These are phyloP conservation scores for Cryptococcus sp. DNA, from an alignment of 1,284 basidiomycete genomes.

Conservation along the genomic window DNA sequence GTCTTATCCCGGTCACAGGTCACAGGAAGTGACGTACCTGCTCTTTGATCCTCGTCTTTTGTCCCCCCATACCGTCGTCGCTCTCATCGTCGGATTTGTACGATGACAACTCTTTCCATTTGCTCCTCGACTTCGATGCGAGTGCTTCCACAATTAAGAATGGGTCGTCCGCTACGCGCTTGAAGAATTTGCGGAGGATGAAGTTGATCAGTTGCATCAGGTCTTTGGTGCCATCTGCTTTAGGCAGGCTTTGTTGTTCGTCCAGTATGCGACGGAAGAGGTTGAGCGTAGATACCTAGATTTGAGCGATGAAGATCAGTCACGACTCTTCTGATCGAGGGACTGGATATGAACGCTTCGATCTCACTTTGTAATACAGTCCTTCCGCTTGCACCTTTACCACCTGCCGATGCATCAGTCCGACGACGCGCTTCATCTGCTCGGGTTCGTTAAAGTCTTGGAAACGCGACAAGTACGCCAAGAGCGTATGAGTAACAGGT, in stretches of 20 bases:
- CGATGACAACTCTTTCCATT: slow-evolving; percentile 81
- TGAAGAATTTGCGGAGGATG: slow-evolving; percentile 88
- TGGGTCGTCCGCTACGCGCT: slow-evolving; percentile 73
- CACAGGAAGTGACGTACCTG: slow-evolving; percentile 37
- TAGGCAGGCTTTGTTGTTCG: slow-evolving; percentile 72
- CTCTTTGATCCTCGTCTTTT: slow-evolving; percentile 49
- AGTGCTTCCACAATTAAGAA: slow-evolving; percentile 85
- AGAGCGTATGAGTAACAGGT: slow-evolving; percentile 75
- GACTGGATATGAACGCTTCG: neutral
- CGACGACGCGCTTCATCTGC: slow-evolving; percentile 81
- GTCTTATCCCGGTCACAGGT: neutral
- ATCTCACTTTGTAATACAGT: slow-evolving; percentile 83
- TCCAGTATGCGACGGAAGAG: slow-evolving; percentile 81
- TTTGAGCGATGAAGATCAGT: neutral
- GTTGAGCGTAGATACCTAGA: slow-evolving; percentile 76
- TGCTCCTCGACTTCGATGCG: slow-evolving; percentile 81
- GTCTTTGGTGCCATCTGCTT: slow-evolving; percentile 76
- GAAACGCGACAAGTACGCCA: slow-evolving; percentile 78
- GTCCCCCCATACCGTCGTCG: slow-evolving; percentile 57
- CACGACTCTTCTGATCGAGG: neutral
- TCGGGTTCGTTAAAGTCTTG: slow-evolving; percentile 75
- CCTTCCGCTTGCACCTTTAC: slow-evolving; percentile 86
- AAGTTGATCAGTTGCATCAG: slow-evolving; percentile 78
- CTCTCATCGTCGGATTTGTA: slow-evolving; percentile 65
- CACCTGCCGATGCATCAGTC: slow-evolving; percentile 82